A percentile compares a stretch with the other conserved stretches of the same genome.
Evolutionary conservation across 2,329 filamentous ascomycete species (phyloP).

Genomic region (Arthroderma sp.): DNA sequence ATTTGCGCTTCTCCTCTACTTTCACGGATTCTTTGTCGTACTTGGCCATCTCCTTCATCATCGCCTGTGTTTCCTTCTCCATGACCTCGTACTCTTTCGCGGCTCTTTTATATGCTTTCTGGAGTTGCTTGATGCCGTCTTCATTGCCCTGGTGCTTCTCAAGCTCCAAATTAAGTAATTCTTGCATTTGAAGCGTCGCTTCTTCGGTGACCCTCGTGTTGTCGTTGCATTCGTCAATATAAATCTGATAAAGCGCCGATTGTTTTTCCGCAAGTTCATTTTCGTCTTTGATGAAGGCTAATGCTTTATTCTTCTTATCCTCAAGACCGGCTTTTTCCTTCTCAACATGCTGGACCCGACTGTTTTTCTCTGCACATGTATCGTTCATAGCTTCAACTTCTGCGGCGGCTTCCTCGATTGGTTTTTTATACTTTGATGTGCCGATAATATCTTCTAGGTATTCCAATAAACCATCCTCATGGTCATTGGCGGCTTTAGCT

Average conservation of each 20-base stretch:
- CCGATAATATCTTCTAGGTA: conserved; percentile 98
- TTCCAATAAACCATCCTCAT: conserved; percentile 89
- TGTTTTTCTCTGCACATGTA: conserved; percentile 86
- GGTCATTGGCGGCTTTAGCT: conserved; percentile 83
- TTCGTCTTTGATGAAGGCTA: conserved; percentile 80
- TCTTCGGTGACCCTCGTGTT: conserved; percentile 83
- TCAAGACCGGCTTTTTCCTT: conserved; percentile 89
- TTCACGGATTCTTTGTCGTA: conserved; percentile 96
- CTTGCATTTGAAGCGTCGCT: conserved; percentile 79
- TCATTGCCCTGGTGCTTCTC: conserved; percentile 86
- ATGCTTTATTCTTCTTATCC: conserved; percentile 90
- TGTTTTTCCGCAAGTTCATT: conserved; percentile 86
- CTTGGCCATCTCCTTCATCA: conserved; percentile 77
- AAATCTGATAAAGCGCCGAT: conserved; percentile 83
- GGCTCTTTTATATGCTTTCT: conserved; percentile 72
- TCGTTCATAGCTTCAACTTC: conserved; percentile 92
- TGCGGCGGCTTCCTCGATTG: conserved; percentile 83
- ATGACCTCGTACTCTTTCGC: conserved; percentile 69
- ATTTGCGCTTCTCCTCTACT: conserved; percentile 95
- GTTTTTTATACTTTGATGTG: conserved; percentile 94
- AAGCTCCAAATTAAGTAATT: conserved; percentile 71
- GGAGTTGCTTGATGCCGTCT: conserved; percentile 75
- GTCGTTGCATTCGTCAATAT: conserved; percentile 74
- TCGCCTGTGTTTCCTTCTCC: conserved; percentile 65
- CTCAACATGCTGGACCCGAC: conserved; percentile 90